Evolutionary conservation across 768 basidiomycete genomes (phyloP).

Genomic region (Mycena metata): DNA sequence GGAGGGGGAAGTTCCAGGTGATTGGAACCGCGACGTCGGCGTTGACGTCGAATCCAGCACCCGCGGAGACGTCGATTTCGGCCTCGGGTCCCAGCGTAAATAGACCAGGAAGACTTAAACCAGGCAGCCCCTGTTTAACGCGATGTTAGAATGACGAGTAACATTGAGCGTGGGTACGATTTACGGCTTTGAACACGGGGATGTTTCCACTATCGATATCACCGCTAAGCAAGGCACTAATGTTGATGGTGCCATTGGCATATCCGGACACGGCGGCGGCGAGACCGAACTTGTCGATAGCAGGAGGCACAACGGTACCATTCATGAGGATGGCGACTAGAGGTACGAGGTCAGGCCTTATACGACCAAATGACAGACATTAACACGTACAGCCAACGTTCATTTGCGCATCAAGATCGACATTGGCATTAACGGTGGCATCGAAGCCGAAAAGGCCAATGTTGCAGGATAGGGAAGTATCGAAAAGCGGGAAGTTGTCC

Average conservation of each 20-base stretch:
- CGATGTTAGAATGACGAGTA: no score
- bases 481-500: conserved; percentile 18
- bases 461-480: conserved; percentile 7
- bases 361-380: conserved; percentile 2
- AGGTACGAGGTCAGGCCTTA: no score
- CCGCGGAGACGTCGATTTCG: conserved; percentile 19
- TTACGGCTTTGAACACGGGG: conserved; percentile 26
- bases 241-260: conserved; percentile 26
- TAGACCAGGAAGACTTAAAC: conserved; percentile 10
- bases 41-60: conserved; percentile 17
- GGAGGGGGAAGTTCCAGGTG: conserved; percentile 20
- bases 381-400: conserved; percentile 14
- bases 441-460: conserved; percentile 13
- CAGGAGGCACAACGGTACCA: conserved; percentile 20
- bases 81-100: conserved; percentile 14
- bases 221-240: conserved; percentile 10
- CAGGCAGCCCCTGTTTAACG: conserved; percentile 15
- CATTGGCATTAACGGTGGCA: conserved; percentile 12
- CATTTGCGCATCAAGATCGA: conserved; percentile 21
- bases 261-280: conserved; percentile 16
- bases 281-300: conserved; percentile 7
- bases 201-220: conserved; percentile 21
- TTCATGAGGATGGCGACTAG: conserved; percentile 22
- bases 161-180: no score
- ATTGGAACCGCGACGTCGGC: conserved; percentile 18